Evolutionary conservation across 495 filamentous ascomycete species (phyloP).

Genomic region (Hypoxylon subgilvum): DNA sequence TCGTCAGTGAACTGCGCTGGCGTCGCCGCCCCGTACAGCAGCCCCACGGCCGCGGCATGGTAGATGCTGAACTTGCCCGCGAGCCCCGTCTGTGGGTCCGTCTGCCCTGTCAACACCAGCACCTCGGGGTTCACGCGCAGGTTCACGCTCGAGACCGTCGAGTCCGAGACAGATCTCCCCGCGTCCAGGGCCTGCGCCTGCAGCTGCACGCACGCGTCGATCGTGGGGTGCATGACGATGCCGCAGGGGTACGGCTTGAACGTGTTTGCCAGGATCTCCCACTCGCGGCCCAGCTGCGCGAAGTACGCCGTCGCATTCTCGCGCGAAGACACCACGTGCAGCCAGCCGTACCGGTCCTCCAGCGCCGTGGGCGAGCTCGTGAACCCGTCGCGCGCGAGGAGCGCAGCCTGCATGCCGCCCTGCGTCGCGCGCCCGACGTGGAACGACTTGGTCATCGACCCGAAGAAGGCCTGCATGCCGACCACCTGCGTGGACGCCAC

Average conservation of each 20-base stretch:
- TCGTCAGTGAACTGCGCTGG: constrained; percentile 57
- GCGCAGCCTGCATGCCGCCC: constrained; percentile 57
- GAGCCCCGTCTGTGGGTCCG: constrained; percentile 54
- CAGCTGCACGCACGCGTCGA: constrained; percentile 57
- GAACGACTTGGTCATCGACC: constrained; percentile 62
- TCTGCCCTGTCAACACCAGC: constrained; percentile 60
- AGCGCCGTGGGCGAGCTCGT: constrained; percentile 54
- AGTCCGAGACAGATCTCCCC: constrained; percentile 38
- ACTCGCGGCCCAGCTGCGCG: constrained; percentile 43
- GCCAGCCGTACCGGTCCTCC: constrained; percentile 62
- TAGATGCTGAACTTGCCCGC: constrained; percentile 63
- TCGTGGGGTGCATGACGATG: constrained; percentile 62
- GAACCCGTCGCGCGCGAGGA: constrained; percentile 55
- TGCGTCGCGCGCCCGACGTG: constrained; percentile 60
- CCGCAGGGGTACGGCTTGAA: constrained; percentile 66
- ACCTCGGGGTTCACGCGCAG: constrained; percentile 58
- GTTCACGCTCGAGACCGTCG: constrained; percentile 41
- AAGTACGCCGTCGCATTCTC: constrained; percentile 45
- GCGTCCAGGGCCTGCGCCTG: constrained; percentile 44
- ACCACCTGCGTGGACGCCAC: constrained; percentile 59
- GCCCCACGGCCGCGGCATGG: constrained; percentile 56
- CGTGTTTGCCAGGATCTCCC: constrained; percentile 60
- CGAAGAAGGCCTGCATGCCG: constrained; percentile 61
- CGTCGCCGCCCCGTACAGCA: constrained; percentile 58
- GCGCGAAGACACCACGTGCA: constrained; percentile 54